A percentile compares a stretch with the other conserved stretches of the same genome.
Evolutionary conservation across 2,329 filamentous ascomycete species (phyloP).

Genomic region (Canariomyces notabilis): DNA sequence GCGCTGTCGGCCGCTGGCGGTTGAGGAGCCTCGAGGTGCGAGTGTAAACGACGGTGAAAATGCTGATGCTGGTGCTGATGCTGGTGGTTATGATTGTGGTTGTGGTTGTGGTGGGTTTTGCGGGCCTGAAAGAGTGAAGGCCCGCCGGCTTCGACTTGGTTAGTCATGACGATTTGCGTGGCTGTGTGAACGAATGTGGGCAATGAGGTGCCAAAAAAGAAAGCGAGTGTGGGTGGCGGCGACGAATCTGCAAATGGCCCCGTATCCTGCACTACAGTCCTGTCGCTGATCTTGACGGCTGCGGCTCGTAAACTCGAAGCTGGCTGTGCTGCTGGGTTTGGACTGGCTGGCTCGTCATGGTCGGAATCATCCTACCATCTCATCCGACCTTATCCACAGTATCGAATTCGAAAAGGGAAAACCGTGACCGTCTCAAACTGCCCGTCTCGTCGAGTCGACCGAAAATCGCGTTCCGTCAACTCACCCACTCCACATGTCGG

Average conservation of each 20-base stretch:
- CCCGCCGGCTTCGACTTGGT: conserved; percentile 35
- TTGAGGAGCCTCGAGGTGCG: conserved; percentile 28
- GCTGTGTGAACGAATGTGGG: conserved; percentile 19
- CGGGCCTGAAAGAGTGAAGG: conserved; percentile 47
- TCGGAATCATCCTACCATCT: conserved; percentile 21
- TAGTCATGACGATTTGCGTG: conserved; percentile 40
- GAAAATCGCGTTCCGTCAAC: conserved; percentile 1
- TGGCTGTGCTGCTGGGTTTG: conserved; percentile 12
- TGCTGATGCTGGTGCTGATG: conserved; percentile 29
- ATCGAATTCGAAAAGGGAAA: conserved; percentile 7
- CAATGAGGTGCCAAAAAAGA: conserved; percentile 11
- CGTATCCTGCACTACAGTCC: conserved; percentile 24
- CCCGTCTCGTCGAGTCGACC: not conserved
- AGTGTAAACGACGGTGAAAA: conserved; percentile 15
- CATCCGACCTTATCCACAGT: conserved; percentile 3
- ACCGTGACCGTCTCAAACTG: conserved; percentile 4
- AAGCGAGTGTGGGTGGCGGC: conserved; percentile 21
- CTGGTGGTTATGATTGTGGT: conserved; percentile 27
- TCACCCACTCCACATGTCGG: conserved; percentile 17
- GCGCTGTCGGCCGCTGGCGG: conserved; percentile 18
- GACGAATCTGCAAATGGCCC: conserved; percentile 11
- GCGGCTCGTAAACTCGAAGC: conserved; percentile 17
- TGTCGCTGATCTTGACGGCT: conserved; percentile 9
- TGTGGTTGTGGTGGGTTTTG: conserved; percentile 25
- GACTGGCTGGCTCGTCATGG: conserved; percentile 25